A percentile compares a stretch with the other conserved stretches of the same genome.
phyloP scores from a whole-genome alignment of 805 yeast species.

The Lachancea thermotolerans region DNA sequence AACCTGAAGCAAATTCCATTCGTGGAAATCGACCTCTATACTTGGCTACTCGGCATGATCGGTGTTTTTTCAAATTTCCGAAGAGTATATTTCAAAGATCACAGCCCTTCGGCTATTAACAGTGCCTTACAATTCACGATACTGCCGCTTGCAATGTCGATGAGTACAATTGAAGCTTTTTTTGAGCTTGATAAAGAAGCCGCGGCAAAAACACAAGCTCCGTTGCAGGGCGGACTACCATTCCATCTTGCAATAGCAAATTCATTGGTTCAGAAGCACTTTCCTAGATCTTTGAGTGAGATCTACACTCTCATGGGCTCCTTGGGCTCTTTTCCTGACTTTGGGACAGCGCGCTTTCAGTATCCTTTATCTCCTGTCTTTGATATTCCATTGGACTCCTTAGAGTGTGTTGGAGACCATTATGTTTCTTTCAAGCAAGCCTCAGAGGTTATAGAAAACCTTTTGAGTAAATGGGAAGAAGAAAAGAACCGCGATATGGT shows the following conservation, averaged over 20 bases:
- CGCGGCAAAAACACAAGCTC: neutral
- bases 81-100: constrained; percentile 1
- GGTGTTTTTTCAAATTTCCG: constrained; percentile 1
- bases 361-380: constrained; percentile 1
- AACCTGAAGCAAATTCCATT: neutral
- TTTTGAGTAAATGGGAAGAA: constrained; percentile 1
- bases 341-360: neutral
- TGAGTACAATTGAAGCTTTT: constrained; percentile 1
- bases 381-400: constrained; percentile 5
- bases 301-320: constrained; percentile 1
- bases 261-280: constrained; percentile 3
- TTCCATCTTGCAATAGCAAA: neutral
- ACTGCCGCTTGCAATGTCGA: neutral
- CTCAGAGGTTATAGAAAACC: neutral
- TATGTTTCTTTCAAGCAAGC: neutral
- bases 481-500: constrained; percentile 4
- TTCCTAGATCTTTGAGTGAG: constrained; percentile 3
- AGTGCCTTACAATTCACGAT: constrained; percentile 1
- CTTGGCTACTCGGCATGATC: neutral
- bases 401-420: constrained; percentile 4
- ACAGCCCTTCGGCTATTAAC: constrained; percentile 1
- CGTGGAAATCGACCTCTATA: constrained; percentile 1
- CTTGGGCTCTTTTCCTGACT: neutral
- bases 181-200: constrained; percentile 2
- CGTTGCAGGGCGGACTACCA: neutral